These are phyloP conservation scores for Scheffersomyces ergatensis DNA, from an alignment of 805 yeast genomes.

Conservation along the genomic window DNA sequence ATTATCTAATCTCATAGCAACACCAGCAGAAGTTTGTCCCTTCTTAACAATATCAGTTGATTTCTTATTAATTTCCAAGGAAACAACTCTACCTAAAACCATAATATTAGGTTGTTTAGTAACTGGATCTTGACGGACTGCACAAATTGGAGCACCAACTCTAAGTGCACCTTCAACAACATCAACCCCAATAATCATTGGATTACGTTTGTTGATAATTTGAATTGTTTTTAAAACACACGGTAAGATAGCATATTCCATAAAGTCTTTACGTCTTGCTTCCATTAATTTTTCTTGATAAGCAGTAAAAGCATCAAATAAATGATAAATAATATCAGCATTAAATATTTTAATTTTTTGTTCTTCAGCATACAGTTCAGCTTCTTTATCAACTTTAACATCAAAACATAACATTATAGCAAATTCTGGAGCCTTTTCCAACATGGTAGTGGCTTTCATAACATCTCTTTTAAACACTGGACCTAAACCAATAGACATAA, in stretches of 20 bases:
- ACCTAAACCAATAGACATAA: conserved; percentile 96
- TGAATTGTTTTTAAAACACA: conserved; percentile 92
- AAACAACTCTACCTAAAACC: conserved; percentile 82
- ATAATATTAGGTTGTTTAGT: conserved; percentile 71
- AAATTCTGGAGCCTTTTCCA: conserved; percentile 90
- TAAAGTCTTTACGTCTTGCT: conserved; percentile 83
- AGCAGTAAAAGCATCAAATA: conserved; percentile 91
- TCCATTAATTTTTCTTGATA: conserved; percentile 88
- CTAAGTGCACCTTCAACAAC: conserved; percentile 87
- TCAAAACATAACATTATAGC: conserved; percentile 99
- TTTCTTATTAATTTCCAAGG: conserved; percentile 96
- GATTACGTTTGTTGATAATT: conserved; percentile 96
- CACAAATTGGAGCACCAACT: conserved; percentile 93
- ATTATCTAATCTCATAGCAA: conserved; percentile 94
- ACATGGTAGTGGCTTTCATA: conserved; percentile 95
- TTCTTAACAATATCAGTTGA: conserved; percentile 76
- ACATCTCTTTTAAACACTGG: conserved; percentile 98
- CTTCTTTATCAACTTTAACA: conserved; percentile 95
- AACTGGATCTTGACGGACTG: conserved; percentile 83
- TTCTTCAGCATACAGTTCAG: conserved; percentile 95
- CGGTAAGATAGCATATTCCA: conserved; percentile 90
- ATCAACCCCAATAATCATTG: conserved; percentile 99
- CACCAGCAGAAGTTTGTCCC: conserved; percentile 97
- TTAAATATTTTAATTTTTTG: conserved; percentile 89
- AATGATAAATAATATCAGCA: conserved; percentile 94